phyloP scores from a whole-genome alignment of 352 stramenopile species.

The Phytophthora palmivora region DNA sequence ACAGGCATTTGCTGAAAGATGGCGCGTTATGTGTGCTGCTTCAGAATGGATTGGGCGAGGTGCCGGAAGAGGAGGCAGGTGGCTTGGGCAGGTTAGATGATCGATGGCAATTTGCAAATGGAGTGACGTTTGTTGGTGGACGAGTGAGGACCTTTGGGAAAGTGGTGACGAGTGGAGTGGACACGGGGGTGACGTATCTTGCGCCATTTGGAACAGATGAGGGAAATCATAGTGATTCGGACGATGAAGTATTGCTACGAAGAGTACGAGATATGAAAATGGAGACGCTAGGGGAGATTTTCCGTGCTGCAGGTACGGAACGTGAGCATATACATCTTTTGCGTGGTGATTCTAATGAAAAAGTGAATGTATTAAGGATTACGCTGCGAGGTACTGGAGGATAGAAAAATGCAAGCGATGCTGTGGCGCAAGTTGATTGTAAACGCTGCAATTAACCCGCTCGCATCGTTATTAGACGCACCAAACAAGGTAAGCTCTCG shows the following conservation, averaged over 20 bases:
- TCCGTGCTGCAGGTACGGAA: constrained; percentile 51
- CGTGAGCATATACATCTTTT: no score
- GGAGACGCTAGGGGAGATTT: constrained; percentile 37
- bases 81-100: background rate
- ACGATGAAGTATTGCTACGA: constrained; percentile 1
- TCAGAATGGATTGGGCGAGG: constrained; percentile 70
- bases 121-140: constrained; percentile 75
- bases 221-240: background rate
- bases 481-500: constrained; percentile 49
- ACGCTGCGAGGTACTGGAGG: constrained; percentile 47
- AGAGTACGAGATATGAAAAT: constrained; percentile 35
- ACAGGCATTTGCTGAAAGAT: constrained; percentile 43
- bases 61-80: constrained; percentile 17
- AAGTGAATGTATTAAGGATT: constrained; percentile 38
- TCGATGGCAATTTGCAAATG: constrained; percentile 57
- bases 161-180: constrained; percentile 59
- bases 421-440: constrained; percentile 85
- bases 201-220: constrained; percentile 39
- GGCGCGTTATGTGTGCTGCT: constrained; percentile 68
- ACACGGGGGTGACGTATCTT: constrained; percentile 56
- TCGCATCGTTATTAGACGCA: constrained; percentile 66
- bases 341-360: background rate
- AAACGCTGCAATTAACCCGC: constrained; percentile 82
- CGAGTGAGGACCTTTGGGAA: constrained; percentile 45
- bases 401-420: constrained; percentile 60